Conservation (phyloP, 345 rosid genomes). For the Bruguiera sexangula region DNA sequence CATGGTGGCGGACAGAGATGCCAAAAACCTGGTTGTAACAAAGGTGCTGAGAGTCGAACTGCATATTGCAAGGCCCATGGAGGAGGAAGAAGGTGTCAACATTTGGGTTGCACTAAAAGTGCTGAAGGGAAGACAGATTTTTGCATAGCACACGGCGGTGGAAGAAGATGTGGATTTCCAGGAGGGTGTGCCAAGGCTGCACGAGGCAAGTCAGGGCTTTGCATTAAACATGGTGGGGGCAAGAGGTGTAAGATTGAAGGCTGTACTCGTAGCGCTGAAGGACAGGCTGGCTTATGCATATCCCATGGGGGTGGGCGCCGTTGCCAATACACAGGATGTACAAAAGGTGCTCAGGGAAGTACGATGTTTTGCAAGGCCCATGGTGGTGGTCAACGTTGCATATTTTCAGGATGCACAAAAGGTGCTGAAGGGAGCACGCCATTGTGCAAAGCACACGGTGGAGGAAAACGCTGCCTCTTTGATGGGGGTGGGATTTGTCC, state of each 20-base stretch:
- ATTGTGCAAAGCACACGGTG: conserved; percentile 93
- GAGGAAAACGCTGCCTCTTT: conserved; percentile 85
- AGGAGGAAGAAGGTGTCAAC: conserved; percentile 88
- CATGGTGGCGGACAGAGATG: conserved; percentile 98
- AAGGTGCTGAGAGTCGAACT: conserved; percentile 93
- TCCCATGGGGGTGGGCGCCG: conserved; percentile 97
- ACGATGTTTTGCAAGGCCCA: conserved; percentile 91
- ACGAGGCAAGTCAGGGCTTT: conserved; percentile 88
- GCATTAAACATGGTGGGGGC: conserved; percentile 96
- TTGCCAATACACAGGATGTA: conserved; percentile 58
- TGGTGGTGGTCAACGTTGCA: conserved; percentile 93
- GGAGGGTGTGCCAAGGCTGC: conserved; percentile 87
- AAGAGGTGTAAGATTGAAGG: conserved; percentile 79
- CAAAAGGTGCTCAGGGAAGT: conserved; percentile 96
- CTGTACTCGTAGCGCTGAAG: conserved; percentile 91
- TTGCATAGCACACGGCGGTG: conserved; percentile 96
- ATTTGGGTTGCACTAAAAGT: conserved; percentile 94
- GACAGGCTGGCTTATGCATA: conserved; percentile 90
- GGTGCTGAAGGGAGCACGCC: conserved; percentile 99
- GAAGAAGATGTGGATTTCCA: conserved; percentile 67
- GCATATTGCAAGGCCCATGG: conserved; percentile 94
- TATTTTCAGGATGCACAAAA: conserved; percentile 82
- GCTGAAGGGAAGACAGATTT: conserved; percentile 89
- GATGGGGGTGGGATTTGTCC: conserved; percentile 97
- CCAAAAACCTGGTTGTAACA: conserved; percentile 79